These are phyloP conservation scores for Candida khao-thaluensis DNA, from an alignment of 805 yeast species.

Conservation along the genomic window DNA sequence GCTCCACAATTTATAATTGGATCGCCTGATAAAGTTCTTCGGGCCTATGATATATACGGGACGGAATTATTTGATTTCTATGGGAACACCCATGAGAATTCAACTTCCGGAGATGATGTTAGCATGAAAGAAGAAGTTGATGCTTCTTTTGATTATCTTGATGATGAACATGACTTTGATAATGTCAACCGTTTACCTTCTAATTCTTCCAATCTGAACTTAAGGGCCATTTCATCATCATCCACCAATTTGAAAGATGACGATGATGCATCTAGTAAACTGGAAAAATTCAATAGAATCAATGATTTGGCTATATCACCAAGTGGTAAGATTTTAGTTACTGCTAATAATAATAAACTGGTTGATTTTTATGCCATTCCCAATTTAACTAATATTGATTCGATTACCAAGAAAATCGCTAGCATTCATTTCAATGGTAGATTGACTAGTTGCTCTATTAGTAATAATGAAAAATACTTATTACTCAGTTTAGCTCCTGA, in stretches of 20 bases:
- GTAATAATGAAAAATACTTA: conserved; percentile 51
- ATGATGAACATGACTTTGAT: conserved; percentile 13
- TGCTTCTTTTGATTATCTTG: conserved; percentile 11
- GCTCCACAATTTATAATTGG: conserved; percentile 62
- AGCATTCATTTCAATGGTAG: conserved; percentile 54
- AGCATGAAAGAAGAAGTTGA: conserved; percentile 12
- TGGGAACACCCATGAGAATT: conserved; percentile 24
- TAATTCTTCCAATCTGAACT: conserved; percentile 3
- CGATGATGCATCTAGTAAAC: not conserved
- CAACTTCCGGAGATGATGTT: conserved; percentile 17
- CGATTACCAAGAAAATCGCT: conserved; percentile 36
- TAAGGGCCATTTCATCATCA: not conserved
- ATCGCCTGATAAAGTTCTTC: conserved; percentile 65
- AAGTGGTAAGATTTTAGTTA: conserved; percentile 59
- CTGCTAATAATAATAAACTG: conserved; percentile 62
- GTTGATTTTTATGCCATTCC: conserved; percentile 60
- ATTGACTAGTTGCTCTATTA: conserved; percentile 63
- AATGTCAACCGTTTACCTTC: not conserved
- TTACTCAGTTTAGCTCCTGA: conserved; percentile 69
- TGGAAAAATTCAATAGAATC: conserved; percentile 45
- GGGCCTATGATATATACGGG: conserved; percentile 40
- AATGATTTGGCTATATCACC: conserved; percentile 68
- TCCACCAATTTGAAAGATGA: conserved; percentile 1
- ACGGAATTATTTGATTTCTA: conserved; percentile 43
- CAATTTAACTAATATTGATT: conserved; percentile 28